Evolutionary conservation across 1,284 basidiomycete species (phyloP).

Genomic region (Afroboletus lepidellus): DNA sequence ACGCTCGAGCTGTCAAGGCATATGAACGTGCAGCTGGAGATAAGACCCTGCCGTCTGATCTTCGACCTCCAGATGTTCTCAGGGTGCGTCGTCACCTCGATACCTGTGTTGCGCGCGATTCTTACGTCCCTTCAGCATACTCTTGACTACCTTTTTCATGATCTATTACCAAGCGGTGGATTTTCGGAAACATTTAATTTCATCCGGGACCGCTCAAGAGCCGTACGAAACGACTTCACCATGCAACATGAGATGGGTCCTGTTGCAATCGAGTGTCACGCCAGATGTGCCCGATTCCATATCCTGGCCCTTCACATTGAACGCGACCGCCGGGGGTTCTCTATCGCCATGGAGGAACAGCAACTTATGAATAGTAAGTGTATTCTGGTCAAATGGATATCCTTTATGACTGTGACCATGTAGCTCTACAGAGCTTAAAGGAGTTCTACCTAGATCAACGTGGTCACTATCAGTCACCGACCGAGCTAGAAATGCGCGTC

Average conservation of each 20-base stretch:
- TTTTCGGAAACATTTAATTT: conserved; percentile 79
- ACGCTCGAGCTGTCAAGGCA: conserved; percentile 86
- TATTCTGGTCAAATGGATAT: background rate
- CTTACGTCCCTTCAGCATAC: conserved; percentile 55
- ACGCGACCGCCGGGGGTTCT: conserved; percentile 61
- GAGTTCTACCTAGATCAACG: conserved; percentile 92
- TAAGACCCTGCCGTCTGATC: conserved; percentile 87
- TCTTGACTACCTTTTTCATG: conserved; percentile 89
- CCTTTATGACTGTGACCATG: conserved; percentile 1
- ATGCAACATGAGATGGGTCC: conserved; percentile 84
- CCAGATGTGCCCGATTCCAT: conserved; percentile 92
- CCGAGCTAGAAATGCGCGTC: conserved; percentile 93
- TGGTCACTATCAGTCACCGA: conserved; percentile 63
- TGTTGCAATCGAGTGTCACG: conserved; percentile 86
- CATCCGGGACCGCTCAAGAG: conserved; percentile 89
- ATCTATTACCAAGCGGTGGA: conserved; percentile 68
- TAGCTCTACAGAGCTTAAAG: conserved; percentile 87
- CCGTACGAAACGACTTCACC: conserved; percentile 92
- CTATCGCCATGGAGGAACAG: conserved; percentile 78
- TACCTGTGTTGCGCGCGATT: background rate
- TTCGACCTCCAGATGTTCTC: conserved; percentile 85
- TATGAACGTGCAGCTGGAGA: conserved; percentile 95
- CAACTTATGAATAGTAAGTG: conserved; percentile 85
- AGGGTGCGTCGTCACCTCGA: conserved; percentile 47
- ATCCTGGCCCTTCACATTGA: conserved; percentile 83